Percentiles rank a stretch among this genome's conserved stretches.
phyloP scores from a whole-genome alignment of 352 stramenopile species.

The Phytophthora podocarpi region DNA sequence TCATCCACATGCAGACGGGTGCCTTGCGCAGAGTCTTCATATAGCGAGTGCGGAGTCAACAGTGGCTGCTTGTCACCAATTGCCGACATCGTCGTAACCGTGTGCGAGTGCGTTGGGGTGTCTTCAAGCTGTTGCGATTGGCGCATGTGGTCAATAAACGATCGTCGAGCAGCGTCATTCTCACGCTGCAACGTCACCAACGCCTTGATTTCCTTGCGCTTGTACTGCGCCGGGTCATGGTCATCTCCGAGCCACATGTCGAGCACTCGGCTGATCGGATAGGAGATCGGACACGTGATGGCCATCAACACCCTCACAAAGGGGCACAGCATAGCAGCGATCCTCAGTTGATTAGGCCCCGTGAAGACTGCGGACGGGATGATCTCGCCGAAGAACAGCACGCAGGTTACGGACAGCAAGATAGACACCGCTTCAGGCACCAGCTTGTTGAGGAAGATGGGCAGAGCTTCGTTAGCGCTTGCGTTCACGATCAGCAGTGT shows the following conservation, averaged over 20 bases:
- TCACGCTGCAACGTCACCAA: constrained; percentile 82
- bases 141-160: constrained; percentile 44
- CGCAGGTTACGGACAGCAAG: constrained; percentile 93
- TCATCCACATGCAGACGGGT: constrained; percentile 84
- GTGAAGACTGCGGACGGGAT: constrained; percentile 89
- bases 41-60: constrained; percentile 41
- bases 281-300: constrained; percentile 88
- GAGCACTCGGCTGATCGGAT: constrained; percentile 91
- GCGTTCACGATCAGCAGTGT: constrained; percentile 96
- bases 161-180: constrained; percentile 42
- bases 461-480: constrained; percentile 93
- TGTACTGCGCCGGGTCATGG: constrained; percentile 82
- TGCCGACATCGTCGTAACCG: constrained; percentile 34
- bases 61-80: constrained; percentile 37
- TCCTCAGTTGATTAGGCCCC: constrained; percentile 77
- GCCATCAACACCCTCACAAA: constrained; percentile 89
- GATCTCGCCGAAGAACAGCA: constrained; percentile 98
- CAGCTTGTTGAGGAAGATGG: constrained; percentile 93
- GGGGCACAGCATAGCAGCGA: constrained; percentile 85
- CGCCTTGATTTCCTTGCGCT: constrained; percentile 90
- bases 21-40: constrained; percentile 51
- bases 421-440: constrained; percentile 89
- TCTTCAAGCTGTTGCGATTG: constrained; percentile 34
- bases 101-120: constrained; percentile 18
- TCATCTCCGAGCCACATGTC: constrained; percentile 89